Base-by-base conservation (phyloP, 345 rosid genomes). In the Arabis alpina region DNA sequence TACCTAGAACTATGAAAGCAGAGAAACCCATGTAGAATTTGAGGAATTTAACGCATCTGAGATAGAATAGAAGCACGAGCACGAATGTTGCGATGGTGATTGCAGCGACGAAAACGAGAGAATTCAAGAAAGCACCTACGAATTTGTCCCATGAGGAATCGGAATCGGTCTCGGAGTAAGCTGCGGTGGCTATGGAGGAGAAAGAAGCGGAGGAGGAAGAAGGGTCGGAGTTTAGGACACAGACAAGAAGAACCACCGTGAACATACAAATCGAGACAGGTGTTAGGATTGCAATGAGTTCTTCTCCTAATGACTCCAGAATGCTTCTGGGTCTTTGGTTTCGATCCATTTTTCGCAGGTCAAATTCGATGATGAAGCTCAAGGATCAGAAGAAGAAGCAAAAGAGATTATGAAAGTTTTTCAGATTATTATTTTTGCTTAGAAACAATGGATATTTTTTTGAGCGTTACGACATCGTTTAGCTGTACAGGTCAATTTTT, bases 261-360 rank as follows among this genome's bases (percentile, higher is more conserved):
- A 90, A 69, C 97, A 88, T 91, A 78, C 98, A 91, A 53, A 89
- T 87, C 60, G 96, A 91, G 66, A 91, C 98, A 2, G 97, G 97
- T 6, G 84, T 82, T 39, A 93, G 30, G 74, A 93, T 93, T 81
- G 86, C 76, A 81, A 93, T 71, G 75, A 93, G 85, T 73, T 93
- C 97, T 84, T 88, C 94, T 1, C 98, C 97, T 39, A 91, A 14
- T 6, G 88, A 74, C 43, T 87, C 90, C 1, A 86, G 72, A 14
- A 91, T 42, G 67, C 80, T 81, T 37, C 66, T 64, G 79, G 92
- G 85, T 86, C 83, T 82, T 64, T 72, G 85, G 55, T 39, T 80
- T 78, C 56, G 88, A 71, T 90, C 90, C 96, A 93, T 88, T 65
- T 48, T 28, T 52, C 45, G 66, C 54, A 34, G 70, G 70, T 62